phyloP scores from a whole-genome alignment of 169 alveolate species.

The Cytauxzoon felis region DNA sequence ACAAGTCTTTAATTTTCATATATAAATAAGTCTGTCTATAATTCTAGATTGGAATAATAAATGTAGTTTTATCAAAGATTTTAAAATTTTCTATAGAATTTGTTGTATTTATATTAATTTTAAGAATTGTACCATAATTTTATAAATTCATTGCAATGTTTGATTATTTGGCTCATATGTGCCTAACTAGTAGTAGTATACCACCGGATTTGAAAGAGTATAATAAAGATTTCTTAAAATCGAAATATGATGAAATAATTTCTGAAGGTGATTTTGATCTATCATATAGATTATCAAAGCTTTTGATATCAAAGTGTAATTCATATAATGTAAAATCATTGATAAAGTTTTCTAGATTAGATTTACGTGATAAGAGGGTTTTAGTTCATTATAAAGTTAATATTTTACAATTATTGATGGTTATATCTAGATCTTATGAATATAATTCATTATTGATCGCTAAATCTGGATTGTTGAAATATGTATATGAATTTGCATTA shows the following conservation, averaged over 20 bases:
- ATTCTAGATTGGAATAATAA: too few species aligned
- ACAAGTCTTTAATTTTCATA: too few species aligned
- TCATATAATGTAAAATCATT: neutral
- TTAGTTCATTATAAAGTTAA: conserved; percentile 21
- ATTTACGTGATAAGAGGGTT: conserved; percentile 16
- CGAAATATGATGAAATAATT: conserved; percentile 18
- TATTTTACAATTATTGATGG: conserved; percentile 41
- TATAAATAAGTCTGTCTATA: too few species aligned
- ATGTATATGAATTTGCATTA: conserved; percentile 9
- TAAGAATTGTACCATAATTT: too few species aligned
- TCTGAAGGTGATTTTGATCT: too few species aligned
- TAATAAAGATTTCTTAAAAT: neutral
- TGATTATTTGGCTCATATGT: too few species aligned
- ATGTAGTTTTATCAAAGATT: too few species aligned
- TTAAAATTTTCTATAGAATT: too few species aligned
- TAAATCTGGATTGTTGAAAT: conserved; percentile 3
- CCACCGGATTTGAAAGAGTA: conserved; percentile 16
- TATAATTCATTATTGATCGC: conserved; percentile 24
- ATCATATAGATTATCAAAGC: neutral
- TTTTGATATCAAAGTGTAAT: conserved; percentile 32
- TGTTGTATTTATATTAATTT: too few species aligned
- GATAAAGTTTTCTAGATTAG: conserved; percentile 1
- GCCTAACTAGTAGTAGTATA: too few species aligned
- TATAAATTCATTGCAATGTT: too few species aligned
- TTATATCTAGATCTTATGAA: conserved; percentile 29